Conservation (phyloP, 1,284 basidiomycete species). For the Austroboletus olivaceoglutinosus region DNA sequence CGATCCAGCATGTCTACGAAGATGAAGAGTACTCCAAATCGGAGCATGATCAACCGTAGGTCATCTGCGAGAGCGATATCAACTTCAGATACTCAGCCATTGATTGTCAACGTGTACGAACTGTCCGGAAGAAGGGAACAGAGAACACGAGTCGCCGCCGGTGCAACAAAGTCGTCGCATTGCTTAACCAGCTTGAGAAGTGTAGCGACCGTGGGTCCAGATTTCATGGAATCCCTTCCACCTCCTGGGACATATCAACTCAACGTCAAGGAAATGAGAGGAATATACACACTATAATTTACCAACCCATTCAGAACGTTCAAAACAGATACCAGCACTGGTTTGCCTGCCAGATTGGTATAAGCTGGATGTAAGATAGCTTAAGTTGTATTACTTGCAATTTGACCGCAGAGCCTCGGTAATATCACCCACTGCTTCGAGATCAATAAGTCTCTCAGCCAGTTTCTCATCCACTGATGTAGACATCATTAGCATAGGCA, state of each 20-base stretch:
- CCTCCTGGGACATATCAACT: conserved; percentile 4
- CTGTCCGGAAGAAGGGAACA: conserved; percentile 26
- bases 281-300: conserved; percentile 12
- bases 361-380: not conserved
- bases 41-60: conserved; percentile 19
- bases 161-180: conserved; percentile 32
- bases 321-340: conserved; percentile 22
- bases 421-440: conserved; percentile 20
- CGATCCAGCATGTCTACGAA: conserved; percentile 24
- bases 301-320: conserved; percentile 22
- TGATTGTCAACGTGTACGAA: conserved; percentile 1
- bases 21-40: conserved; percentile 10
- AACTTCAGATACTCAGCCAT: not conserved
- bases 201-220: conserved; percentile 6
- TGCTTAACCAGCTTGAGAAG: conserved; percentile 21
- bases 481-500: not conserved
- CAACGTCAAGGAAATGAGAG: not conserved
- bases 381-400: conserved; percentile 11
- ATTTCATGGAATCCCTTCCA: conserved; percentile 10
- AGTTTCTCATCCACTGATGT: conserved; percentile 16
- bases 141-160: conserved; percentile 26
- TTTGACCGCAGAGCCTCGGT: conserved; percentile 13
- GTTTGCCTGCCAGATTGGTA: conserved; percentile 10
- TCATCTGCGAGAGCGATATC: conserved; percentile 14
- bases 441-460: conserved; percentile 13